Percentiles rank a stretch among this genome's conserved stretches.
These are phyloP conservation scores for Fusarium phyllophilum DNA, from an alignment of 2,329 filamentous ascomycete species.

Conservation along the genomic window DNA sequence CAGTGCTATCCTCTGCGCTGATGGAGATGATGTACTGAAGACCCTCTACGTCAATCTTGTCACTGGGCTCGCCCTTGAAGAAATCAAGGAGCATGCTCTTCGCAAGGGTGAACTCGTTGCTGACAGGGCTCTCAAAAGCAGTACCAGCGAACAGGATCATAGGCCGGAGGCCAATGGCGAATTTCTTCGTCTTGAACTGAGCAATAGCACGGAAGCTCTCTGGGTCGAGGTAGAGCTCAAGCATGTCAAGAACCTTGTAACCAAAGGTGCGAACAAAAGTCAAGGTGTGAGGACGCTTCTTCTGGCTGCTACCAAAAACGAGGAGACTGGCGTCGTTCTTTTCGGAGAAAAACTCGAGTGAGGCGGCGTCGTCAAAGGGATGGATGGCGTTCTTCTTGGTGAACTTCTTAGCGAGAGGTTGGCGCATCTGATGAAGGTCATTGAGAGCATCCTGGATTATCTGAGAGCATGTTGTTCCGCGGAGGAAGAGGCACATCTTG, in stretches of 20 bases:
- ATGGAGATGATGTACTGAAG: constrained; percentile 90
- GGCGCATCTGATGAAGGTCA: constrained; percentile 86
- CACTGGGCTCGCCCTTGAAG: constrained; percentile 80
- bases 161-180: constrained; percentile 85
- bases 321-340: constrained; percentile 94
- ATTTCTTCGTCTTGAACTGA: constrained; percentile 81
- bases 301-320: constrained; percentile 85
- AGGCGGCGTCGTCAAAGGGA: constrained; percentile 90
- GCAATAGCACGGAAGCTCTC: constrained; percentile 74
- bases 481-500: constrained; percentile 89
- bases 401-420: constrained; percentile 88
- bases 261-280: constrained; percentile 86
- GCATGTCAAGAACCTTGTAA: constrained; percentile 92
- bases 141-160: constrained; percentile 92
- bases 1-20: constrained; percentile 72
- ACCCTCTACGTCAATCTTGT: constrained; percentile 93
- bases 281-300: constrained; percentile 94
- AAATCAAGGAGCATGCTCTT: constrained; percentile 91
- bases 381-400: constrained; percentile 97
- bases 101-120: constrained; percentile 82
- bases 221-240: constrained; percentile 86
- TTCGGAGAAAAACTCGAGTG: constrained; percentile 92
- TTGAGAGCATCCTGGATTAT: constrained; percentile 84
- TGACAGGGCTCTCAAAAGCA: constrained; percentile 83
- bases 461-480: constrained; percentile 86